Evolutionary conservation across 495 filamentous ascomycete species (phyloP).

Genomic region (Saxophila tyrrhenica): DNA sequence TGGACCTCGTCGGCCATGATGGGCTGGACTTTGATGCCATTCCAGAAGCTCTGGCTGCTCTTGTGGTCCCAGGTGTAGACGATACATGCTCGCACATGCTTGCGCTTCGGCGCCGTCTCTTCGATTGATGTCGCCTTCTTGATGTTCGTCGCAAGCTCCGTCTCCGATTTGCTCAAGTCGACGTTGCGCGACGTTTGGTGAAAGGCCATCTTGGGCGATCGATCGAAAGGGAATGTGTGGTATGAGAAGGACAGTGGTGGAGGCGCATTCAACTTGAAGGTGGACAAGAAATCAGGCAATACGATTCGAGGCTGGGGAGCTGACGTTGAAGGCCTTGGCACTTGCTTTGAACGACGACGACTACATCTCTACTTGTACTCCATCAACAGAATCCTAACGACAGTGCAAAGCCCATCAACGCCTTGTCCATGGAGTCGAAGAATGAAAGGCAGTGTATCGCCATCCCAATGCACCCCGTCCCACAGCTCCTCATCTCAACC

Average conservation of each 20-base stretch:
- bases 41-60: conserved; percentile 91
- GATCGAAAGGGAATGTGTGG: neutral
- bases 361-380: no score
- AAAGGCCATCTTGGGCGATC: conserved; percentile 24
- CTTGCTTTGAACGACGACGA: no score
- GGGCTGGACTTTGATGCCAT: conserved; percentile 98
- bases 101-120: conserved; percentile 35
- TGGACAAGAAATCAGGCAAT: neutral
- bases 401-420: no score
- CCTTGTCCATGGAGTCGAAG: no score
- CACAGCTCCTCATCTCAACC: no score
- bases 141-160: conserved; percentile 89
- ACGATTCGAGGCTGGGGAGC: neutral
- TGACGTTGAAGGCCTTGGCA: neutral
- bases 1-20: conserved; percentile 75
- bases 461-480: no score
- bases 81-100: conserved; percentile 96
- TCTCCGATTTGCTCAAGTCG: conserved; percentile 62
- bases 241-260: neutral
- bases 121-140: conserved; percentile 65
- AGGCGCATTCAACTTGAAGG: neutral
- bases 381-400: no score
- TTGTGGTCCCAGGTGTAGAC: conserved; percentile 99
- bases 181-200: conserved; percentile 42
- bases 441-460: no score